These are phyloP conservation scores for Leccinum subtestaceum DNA, from an alignment of 768 basidiomycete species.

Conservation along the genomic window DNA sequence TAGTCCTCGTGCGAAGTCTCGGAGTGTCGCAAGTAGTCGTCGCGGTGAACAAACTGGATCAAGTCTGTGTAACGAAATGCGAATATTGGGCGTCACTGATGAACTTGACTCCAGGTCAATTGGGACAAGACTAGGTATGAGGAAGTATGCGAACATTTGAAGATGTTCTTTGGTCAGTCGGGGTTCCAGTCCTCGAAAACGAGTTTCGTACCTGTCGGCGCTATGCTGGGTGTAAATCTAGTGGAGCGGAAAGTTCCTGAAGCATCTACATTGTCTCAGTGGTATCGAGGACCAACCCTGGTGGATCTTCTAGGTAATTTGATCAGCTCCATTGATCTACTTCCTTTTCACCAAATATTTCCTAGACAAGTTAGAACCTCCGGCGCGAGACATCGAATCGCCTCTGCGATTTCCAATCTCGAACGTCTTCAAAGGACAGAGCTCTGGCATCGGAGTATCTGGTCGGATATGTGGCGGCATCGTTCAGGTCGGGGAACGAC, in stretches of 20 bases:
- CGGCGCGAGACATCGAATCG: slow-evolving; percentile 67
- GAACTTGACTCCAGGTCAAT: slow-evolving; percentile 56
- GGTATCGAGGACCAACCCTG: slow-evolving; percentile 87
- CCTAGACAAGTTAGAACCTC: slow-evolving; percentile 78
- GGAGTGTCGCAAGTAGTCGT: slow-evolving; percentile 90
- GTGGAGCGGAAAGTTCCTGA: slow-evolving; percentile 47
- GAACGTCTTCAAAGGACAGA: slow-evolving; percentile 91
- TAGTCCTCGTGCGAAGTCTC: slow-evolving; percentile 86
- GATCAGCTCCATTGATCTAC: not conserved
- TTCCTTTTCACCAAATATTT: slow-evolving; percentile 1
- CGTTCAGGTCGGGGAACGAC: slow-evolving; percentile 85
- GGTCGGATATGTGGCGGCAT: slow-evolving; percentile 87
- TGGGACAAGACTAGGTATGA: slow-evolving; percentile 85
- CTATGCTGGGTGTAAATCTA: slow-evolving; percentile 87
- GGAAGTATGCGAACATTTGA: slow-evolving; percentile 71
- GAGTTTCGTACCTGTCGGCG: slow-evolving; percentile 84
- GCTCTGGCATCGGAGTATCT: slow-evolving; percentile 71
- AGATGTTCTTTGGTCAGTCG: slow-evolving; percentile 80
- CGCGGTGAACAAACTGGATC: slow-evolving; percentile 93
- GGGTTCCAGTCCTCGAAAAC: slow-evolving; percentile 82
- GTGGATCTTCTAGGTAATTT: slow-evolving; percentile 74
- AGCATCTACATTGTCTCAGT: slow-evolving; percentile 48
- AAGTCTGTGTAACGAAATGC: slow-evolving; percentile 35
- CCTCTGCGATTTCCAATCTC: slow-evolving; percentile 87
- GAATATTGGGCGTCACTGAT: not conserved